These are phyloP conservation scores for Cryphonectria radicalis DNA, from an alignment of 2,329 filamentous ascomycete genomes.

Conservation along the genomic window DNA sequence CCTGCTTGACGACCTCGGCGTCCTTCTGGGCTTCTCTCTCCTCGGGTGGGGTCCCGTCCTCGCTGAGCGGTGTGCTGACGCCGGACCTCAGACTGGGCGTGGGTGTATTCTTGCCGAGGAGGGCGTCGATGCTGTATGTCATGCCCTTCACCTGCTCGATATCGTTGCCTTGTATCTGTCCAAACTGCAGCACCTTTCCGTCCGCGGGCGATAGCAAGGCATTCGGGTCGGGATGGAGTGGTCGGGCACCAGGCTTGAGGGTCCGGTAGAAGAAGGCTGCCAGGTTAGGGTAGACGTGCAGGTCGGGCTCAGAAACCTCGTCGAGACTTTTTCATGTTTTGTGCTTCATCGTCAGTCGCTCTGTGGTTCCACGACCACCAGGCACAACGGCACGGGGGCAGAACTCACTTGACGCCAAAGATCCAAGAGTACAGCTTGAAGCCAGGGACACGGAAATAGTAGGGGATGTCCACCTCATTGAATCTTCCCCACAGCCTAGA, in stretches of 20 bases:
- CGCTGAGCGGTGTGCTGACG: constrained; percentile 27
- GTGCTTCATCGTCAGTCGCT: constrained; percentile 42
- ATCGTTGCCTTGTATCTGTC: constrained; percentile 87
- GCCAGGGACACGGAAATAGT: constrained; percentile 83
- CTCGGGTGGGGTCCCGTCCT: constrained; percentile 41
- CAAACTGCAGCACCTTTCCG: constrained; percentile 88
- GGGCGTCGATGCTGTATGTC: constrained; percentile 93
- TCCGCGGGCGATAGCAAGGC: constrained; percentile 88
- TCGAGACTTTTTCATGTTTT: constrained; percentile 56
- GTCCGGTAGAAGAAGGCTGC: constrained; percentile 97
- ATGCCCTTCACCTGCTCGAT: constrained; percentile 99
- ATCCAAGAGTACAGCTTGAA: constrained; percentile 91
- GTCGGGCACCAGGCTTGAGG: constrained; percentile 84
- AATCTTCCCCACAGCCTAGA: constrained; percentile 89
- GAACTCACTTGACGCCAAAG: constrained; percentile 77
- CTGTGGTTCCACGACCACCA: constrained; percentile 13
- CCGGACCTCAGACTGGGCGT: constrained; percentile 52
- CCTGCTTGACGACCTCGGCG: constrained; percentile 72
- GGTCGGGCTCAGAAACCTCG: constrained; percentile 85
- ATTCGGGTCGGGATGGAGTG: constrained; percentile 79
- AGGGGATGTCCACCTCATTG: constrained; percentile 87
- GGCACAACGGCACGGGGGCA: not conserved
- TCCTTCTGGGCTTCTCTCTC: constrained; percentile 45
- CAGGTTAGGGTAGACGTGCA: constrained; percentile 89
- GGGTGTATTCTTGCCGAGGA: constrained; percentile 73